A percentile compares a stretch with the other conserved stretches of the same genome.
phyloP scores from a whole-genome alignment of 2,329 filamentous ascomycete species.

The Neurospora crassa region DNA sequence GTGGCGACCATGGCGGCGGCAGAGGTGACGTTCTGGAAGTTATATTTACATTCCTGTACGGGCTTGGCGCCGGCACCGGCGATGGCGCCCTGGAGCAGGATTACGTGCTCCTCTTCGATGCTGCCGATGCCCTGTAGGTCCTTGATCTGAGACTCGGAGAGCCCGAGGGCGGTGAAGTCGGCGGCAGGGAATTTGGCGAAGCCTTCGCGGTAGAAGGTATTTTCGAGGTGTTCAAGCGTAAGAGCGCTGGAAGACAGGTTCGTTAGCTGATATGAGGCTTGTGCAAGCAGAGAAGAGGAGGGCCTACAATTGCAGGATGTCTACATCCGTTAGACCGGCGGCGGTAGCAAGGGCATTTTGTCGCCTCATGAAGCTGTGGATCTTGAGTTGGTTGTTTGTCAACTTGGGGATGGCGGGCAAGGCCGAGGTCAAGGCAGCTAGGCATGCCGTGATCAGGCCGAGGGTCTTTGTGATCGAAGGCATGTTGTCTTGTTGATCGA shows the following conservation, averaged over 20 bases:
- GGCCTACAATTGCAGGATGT: slow-evolving; percentile 48
- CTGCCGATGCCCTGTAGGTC: slow-evolving; percentile 52
- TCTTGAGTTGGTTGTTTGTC: slow-evolving; percentile 32
- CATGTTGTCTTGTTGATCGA: slow-evolving; percentile 23
- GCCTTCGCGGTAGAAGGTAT: slow-evolving; percentile 61
- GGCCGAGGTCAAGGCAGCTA: slow-evolving; percentile 37
- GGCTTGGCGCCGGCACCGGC: slow-evolving; percentile 53
- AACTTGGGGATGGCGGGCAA: slow-evolving; percentile 36
- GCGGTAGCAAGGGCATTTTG: slow-evolving; percentile 39
- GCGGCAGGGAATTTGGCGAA: slow-evolving; percentile 55
- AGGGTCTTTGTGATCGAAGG: slow-evolving; percentile 37
- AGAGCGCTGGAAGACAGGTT: slow-evolving; percentile 42
- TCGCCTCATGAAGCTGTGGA: slow-evolving; percentile 38
- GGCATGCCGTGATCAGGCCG: slow-evolving; percentile 31
- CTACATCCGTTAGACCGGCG: slow-evolving; percentile 39
- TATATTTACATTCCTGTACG: slow-evolving; percentile 61
- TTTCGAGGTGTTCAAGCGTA: slow-evolving; percentile 66
- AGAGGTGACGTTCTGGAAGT: slow-evolving; percentile 55
- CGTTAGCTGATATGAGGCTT: neutral
- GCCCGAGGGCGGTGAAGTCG: slow-evolving; percentile 55
- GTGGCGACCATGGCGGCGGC: slow-evolving; percentile 59
- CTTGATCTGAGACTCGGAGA: slow-evolving; percentile 42
- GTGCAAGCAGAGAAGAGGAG: neutral
- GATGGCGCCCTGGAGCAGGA: slow-evolving; percentile 49
- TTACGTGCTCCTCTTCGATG: slow-evolving; percentile 56